Evolutionary conservation across 1,284 basidiomycete genomes (phyloP), one percentile per base, ranked within the genome.

Genomic region (Tilletia horrida): DNA sequence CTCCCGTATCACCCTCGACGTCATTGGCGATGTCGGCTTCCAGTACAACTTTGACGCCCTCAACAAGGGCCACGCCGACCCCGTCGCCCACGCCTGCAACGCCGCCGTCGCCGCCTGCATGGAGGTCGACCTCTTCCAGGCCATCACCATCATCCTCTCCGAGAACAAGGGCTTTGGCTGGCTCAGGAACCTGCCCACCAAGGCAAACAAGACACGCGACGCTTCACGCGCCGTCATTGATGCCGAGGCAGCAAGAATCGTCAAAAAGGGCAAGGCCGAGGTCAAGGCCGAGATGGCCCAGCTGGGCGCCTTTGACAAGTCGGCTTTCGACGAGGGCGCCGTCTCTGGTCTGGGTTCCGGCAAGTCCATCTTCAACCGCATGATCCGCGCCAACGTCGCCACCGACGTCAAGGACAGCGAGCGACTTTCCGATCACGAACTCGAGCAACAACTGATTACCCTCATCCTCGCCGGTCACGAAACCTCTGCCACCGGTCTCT

Each of bases 401-500:
- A 68, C 65, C 16, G 80, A 77, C 64, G 69, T 81, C 3, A 25
- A 52, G 2, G 43, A 61, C 1, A 83, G 83, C 0, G 86, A 89
- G 76, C 84, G 84, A 25, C 85, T 92, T 84, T 85, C 86, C 8
- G 85, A 87, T 52, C 83, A 85, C 16, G 90, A 92, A 75, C 87
- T 90, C 2, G 83, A 88, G 29, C 89, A 86, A 67, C 90, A 91
- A 80, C 90, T 92, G 70, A 88, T 88, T 8, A 91, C 89, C 0
- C 90, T 92, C 79, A 85, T 92, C 61, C 85, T 87, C n/a, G 91
- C 90, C 16, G 91, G 91, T 13, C 90, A 90, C 29, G 91, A 93
- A 76, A 91, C 91, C 0, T 89, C 89, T 13, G 89, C 89, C 1
- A 86, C 92, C 31, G 86, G 88, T 11, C 83, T 91, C 62, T 89